Conservation (phyloP, 306 rosid species). For the Hippophae gyantsensis region DNA sequence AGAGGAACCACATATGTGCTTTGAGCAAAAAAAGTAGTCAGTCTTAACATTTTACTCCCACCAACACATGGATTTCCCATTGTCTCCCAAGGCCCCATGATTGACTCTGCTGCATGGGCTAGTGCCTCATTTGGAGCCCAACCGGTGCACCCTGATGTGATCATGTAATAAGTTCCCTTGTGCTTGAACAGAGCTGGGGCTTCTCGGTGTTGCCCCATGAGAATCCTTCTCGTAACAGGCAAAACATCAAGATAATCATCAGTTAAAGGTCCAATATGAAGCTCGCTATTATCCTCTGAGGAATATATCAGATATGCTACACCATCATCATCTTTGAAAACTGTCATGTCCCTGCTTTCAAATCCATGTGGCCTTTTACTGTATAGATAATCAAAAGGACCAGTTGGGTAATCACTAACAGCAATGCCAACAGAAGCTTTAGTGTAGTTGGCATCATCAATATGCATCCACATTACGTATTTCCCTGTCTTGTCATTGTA, state of each 20-base stretch:
- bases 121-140: conserved; percentile 98
- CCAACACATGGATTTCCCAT: conserved; percentile 85
- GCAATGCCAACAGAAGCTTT: conserved; percentile 87
- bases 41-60: conserved; percentile 65
- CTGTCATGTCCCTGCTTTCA: conserved; percentile 92
- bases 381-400: conserved; percentile 76
- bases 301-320: conserved; percentile 83
- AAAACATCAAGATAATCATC: conserved; percentile 70
- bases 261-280: conserved; percentile 79
- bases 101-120: conserved; percentile 82
- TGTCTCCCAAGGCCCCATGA: conserved; percentile 92
- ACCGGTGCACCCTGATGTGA: conserved; percentile 95
- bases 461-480: conserved; percentile 99
- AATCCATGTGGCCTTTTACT: conserved; percentile 88
- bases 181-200: conserved; percentile 95
- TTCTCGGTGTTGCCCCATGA: conserved; percentile 88
- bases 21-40: conserved; percentile 82
- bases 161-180: conserved; percentile 85
- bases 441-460: conserved; percentile 88
- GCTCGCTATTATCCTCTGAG: conserved; percentile 91
- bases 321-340: conserved; percentile 87
- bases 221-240: conserved; percentile 47
- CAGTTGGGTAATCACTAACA: conserved; percentile 64
- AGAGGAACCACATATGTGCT: conserved; percentile 79
- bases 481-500: conserved; percentile 73